Conservation (phyloP, 768 basidiomycete genomes). For the Russula griseocarnosa region DNA sequence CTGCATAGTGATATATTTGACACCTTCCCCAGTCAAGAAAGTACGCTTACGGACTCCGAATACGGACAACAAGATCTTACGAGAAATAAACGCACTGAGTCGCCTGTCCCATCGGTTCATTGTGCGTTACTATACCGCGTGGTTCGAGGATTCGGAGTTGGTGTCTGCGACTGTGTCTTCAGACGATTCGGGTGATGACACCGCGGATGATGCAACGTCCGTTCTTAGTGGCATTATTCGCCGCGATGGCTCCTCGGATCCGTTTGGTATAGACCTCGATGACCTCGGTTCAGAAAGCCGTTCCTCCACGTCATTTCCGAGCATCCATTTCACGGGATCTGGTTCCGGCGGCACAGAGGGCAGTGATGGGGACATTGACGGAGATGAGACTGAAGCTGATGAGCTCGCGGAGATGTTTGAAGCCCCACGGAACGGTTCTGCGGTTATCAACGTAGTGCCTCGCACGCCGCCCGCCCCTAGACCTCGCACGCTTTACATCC, state of each 20-base stretch:
- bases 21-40: constrained; percentile 70
- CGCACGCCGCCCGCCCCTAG: constrained; percentile 15
- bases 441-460: constrained; percentile 23
- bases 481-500: constrained; percentile 76
- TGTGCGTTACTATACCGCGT: constrained; percentile 87
- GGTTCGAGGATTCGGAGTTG: constrained; percentile 71
- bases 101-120: constrained; percentile 84
- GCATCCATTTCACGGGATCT: constrained; percentile 64
- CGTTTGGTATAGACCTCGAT: constrained; percentile 63
- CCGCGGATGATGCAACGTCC: constrained; percentile 42
- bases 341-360: constrained; percentile 42
- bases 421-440: constrained; percentile 9
- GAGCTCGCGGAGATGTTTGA: constrained; percentile 32
- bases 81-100: constrained; percentile 88
- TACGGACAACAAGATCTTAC: constrained; percentile 81
- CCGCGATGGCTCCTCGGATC: constrained; percentile 37
- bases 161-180: constrained; percentile 47
- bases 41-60: constrained; percentile 73
- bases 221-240: constrained; percentile 44
- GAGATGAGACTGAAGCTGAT: constrained; percentile 38
- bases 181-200: constrained; percentile 38
- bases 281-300: constrained; percentile 48
- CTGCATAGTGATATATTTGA: background rate
- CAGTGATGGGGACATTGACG: constrained; percentile 42
- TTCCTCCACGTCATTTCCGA: constrained; percentile 70